A percentile compares a stretch with the other conserved stretches of the same genome.
These are phyloP conservation scores for Aplosporella prunicola DNA, from an alignment of 2,329 filamentous ascomycete species.

Conservation along the genomic window DNA sequence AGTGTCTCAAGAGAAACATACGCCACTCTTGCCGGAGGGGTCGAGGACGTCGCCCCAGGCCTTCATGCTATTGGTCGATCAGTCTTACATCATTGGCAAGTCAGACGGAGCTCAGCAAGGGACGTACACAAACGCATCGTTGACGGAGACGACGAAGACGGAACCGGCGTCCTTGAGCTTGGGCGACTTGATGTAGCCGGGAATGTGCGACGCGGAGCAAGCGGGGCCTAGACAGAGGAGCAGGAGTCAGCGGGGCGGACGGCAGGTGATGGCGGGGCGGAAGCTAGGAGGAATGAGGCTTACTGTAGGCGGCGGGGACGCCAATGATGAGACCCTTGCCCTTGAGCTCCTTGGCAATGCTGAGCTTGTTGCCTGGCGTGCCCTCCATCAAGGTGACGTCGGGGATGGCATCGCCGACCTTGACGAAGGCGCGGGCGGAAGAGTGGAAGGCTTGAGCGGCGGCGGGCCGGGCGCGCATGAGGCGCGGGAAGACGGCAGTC, in stretches of 20 bases:
- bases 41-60: conserved; percentile 77
- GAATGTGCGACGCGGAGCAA: conserved; percentile 65
- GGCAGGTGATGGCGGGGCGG: too few relatives aligned
- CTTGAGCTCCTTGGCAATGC: conserved; percentile 67
- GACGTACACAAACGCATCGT: conserved; percentile 80
- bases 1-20: conserved; percentile 35
- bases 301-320: conserved; percentile 35
- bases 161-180: conserved; percentile 70
- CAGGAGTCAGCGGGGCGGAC: background rate
- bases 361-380: conserved; percentile 88
- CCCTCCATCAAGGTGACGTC: conserved; percentile 68
- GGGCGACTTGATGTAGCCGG: conserved; percentile 73
- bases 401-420: conserved; percentile 72
- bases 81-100: background rate
- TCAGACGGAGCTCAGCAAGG: conserved; percentile 6
- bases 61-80: conserved; percentile 57
- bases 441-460: conserved; percentile 48
- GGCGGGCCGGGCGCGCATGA: background rate
- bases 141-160: conserved; percentile 86
- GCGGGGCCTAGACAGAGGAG: conserved; percentile 36
- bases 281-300: conserved; percentile 14
- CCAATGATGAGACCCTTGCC: conserved; percentile 49
- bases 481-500: conserved; percentile 2
- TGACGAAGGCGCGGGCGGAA: conserved; percentile 54
- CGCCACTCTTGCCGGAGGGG: conserved; percentile 62